These are phyloP conservation scores for Boletus vermiculosoides DNA, from an alignment of 768 basidiomycete genomes.

Conservation along the genomic window DNA sequence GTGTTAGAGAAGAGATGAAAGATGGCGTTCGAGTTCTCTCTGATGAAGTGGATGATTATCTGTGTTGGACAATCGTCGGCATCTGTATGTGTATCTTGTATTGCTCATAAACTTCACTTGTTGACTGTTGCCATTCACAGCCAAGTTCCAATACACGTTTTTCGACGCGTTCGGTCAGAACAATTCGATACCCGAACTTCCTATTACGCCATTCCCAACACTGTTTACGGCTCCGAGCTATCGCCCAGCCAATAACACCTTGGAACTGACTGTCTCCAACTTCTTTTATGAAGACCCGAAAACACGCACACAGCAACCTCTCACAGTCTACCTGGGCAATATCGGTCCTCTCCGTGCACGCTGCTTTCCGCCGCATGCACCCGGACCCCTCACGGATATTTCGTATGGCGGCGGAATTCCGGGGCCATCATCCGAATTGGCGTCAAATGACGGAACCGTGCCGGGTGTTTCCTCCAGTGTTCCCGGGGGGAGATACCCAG, in stretches of 20 bases:
- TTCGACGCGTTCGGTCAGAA: constrained; percentile 87
- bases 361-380: constrained; percentile 69
- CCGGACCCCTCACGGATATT: constrained; percentile 64
- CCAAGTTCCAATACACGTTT: constrained; percentile 93
- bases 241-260: constrained; percentile 64
- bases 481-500: constrained; percentile 48
- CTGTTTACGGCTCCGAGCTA: constrained; percentile 78
- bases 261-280: constrained; percentile 84
- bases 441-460: constrained; percentile 25
- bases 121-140: constrained; percentile 40
- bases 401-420: constrained; percentile 53
- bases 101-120: constrained; percentile 8
- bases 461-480: constrained; percentile 21
- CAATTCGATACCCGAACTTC: constrained; percentile 68
- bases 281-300: constrained; percentile 81
- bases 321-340: constrained; percentile 88
- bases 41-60: constrained; percentile 92
- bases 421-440: constrained; percentile 36
- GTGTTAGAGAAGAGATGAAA: constrained; percentile 78
- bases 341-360: constrained; percentile 82
- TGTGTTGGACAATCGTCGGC: constrained; percentile 95
- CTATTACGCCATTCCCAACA: constrained; percentile 89
- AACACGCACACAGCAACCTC: constrained; percentile 59
- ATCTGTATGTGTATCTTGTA: constrained; percentile 63
- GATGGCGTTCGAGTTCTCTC: constrained; percentile 72